phyloP scores from a whole-genome alignment of 257 asterid species.

The Datura wrightii region DNA sequence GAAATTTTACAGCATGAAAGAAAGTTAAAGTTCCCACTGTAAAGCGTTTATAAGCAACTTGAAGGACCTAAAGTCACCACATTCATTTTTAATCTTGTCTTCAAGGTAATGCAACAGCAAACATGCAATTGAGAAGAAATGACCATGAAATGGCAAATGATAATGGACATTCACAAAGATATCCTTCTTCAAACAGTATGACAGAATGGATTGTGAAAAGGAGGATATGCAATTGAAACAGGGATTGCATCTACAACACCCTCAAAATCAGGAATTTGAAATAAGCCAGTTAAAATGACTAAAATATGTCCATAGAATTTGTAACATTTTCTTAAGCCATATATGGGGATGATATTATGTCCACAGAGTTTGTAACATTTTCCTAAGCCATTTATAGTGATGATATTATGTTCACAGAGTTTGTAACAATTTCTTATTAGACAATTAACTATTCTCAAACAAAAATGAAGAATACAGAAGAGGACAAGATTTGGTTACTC shows the following conservation, averaged over 20 bases:
- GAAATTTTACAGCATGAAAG: neutral
- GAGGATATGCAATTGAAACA: neutral
- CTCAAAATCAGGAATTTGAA: neutral
- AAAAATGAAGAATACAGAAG: neutral
- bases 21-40: neutral
- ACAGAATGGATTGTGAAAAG: neutral
- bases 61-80: neutral
- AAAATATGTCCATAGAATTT: neutral
- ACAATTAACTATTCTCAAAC: too few species aligned
- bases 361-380: neutral
- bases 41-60: constrained; percentile 2
- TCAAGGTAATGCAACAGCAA: neutral
- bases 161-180: neutral
- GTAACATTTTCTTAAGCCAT: neutral
- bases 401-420: neutral
- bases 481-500: neutral
- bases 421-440: too few species aligned
- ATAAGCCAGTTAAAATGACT: neutral
- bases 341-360: neutral
- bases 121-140: neutral
- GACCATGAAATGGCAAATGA: neutral
- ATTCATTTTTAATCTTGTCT: neutral
- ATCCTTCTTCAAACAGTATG: neutral
- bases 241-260: neutral
- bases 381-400: constrained; percentile 9